Evolutionary conservation across 192 early-diverging fungal genomes (phyloP).

Genomic region (Thamnidium elegans): DNA sequence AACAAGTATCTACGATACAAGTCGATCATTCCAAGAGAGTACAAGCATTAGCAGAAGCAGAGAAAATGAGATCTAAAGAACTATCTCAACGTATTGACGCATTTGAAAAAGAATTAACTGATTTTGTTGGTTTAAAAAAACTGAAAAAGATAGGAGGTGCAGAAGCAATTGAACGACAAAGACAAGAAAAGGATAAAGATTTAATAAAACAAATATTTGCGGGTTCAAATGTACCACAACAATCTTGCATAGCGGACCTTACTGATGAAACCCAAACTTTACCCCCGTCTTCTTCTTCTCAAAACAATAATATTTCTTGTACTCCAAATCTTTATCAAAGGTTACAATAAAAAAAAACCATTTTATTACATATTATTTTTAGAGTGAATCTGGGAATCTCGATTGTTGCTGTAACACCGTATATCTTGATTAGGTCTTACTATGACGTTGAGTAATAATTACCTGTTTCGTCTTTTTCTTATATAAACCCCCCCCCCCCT

Average conservation of each 20-base stretch:
- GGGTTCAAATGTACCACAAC: no score
- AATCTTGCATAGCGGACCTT: no score
- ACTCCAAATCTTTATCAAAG: background rate
- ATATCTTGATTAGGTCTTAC: background rate
- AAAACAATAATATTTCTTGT: background rate
- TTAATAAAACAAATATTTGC: slow-evolving; percentile 52
- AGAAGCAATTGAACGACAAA: slow-evolving; percentile 61
- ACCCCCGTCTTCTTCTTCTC: background rate
- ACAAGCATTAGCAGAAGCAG: slow-evolving; percentile 60
- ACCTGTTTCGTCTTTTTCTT: background rate
- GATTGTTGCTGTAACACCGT: no score
- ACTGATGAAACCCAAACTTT: background rate
- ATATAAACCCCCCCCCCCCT: background rate
- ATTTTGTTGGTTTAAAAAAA: slow-evolving; percentile 60
- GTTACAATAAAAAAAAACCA: background rate
- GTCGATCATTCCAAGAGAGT: slow-evolving; percentile 59
- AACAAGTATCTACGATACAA: slow-evolving; percentile 62
- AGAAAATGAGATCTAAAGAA: slow-evolving; percentile 58
- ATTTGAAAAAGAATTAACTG: slow-evolving; percentile 68
- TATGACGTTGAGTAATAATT: background rate
- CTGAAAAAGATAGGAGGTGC: slow-evolving; percentile 73
- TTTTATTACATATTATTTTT: background rate
- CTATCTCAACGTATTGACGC: slow-evolving; percentile 65
- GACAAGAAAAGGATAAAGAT: slow-evolving; percentile 62
- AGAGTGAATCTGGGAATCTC: no score